Conservation (phyloP, 129 eudicot genomes). For the Rutidosis leptorrhynchoides region DNA sequence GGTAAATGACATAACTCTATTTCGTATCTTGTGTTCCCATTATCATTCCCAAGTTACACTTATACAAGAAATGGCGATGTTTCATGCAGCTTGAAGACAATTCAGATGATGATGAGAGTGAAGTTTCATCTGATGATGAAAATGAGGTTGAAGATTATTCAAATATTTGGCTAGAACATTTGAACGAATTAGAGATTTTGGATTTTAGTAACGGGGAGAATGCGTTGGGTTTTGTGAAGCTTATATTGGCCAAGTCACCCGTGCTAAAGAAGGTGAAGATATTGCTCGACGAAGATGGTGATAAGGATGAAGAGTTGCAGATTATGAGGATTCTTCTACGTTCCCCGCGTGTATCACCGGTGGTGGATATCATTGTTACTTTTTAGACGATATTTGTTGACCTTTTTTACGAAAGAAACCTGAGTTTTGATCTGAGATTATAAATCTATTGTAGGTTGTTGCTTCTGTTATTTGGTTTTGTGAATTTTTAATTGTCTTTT, state of each 20-base stretch:
- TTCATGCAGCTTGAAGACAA: background rate
- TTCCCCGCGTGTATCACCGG: background rate
- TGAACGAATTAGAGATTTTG: slow-evolving; percentile 4
- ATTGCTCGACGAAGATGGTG: background rate
- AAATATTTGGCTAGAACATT: background rate
- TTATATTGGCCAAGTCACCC: slow-evolving; percentile 7
- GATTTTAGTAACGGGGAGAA: background rate
- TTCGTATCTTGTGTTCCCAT: background rate
- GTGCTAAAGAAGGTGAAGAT: slow-evolving; percentile 3
- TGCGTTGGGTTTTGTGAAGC: background rate
- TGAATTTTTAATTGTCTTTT: background rate
- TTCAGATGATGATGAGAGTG: too few species aligned
- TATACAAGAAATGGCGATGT: background rate
- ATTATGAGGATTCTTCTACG: background rate
- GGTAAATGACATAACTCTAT: background rate
- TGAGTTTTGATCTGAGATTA: background rate
- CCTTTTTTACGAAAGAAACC: background rate
- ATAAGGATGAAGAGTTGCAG: background rate
- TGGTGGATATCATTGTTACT: background rate
- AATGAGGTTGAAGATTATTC: background rate
- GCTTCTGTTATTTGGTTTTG: background rate
- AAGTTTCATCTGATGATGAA: too few species aligned
- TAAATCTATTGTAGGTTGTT: too few species aligned
- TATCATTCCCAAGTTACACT: background rate
- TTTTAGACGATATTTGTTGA: background rate